Base-by-base conservation (phyloP, 2,329 filamentous ascomycete species). In the Trichoderma polysporum region DNA sequence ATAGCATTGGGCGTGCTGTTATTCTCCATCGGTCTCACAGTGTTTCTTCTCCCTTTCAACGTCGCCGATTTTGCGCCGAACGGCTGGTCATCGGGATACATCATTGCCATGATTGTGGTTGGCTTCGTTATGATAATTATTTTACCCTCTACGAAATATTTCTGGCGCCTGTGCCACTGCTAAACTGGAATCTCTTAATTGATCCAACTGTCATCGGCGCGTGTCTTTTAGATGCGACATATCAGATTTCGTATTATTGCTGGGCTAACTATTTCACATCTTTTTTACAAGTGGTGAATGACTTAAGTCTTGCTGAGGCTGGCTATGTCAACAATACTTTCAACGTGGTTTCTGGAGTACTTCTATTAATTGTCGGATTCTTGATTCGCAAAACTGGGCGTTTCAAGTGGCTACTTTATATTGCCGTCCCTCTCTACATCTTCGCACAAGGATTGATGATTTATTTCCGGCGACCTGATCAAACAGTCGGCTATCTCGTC, bases 21-120 rank as follows among this genome's bases (percentile, higher is more conserved):
- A 6, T 83, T 90, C 71, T 81, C 83, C 4, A 79, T 76, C 4
- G 88, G 87, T 5, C 81, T 89, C 22, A 81, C 83, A 2, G 74
- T 89, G 17, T 88, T 91, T 72, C 77, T 91, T 15, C 82, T 92
- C 0, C 89, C 90, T 0, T 87, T 92, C 73, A 89, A 83, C 4
- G 79, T 91, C 15, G 82, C 84, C 19, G 69, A 71, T 8, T 72
- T 74, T 2, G 81, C 83, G 0, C 81, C 81, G 15, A 74, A 83
- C 50, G 83, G 81, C 10, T 88, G 86, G 86, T 75, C 75, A 25
- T 81, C 83, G 0, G 78, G 74, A 49, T 82, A 84, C 69, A 87
- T 89, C 72, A 84, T 89, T 66, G 79, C 82, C 63, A 88, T 90
- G 86, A 82, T 84, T 47, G 81, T 89, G 1, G 74, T 91, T 27